Evolutionary conservation across 2,329 filamentous ascomycete genomes (phyloP).

Genomic region (Nemania bipapillata): DNA sequence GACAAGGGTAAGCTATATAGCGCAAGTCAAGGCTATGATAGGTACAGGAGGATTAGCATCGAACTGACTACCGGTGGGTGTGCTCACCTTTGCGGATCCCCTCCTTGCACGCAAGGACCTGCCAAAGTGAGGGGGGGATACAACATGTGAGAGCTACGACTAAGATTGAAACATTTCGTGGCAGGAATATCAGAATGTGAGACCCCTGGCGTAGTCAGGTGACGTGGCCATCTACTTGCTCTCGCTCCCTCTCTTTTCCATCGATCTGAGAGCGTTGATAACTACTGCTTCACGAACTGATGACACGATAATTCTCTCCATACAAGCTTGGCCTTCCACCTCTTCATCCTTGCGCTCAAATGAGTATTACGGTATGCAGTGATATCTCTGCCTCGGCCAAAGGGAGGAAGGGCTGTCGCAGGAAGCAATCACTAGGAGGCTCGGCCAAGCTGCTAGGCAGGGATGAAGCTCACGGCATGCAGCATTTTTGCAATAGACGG

Average conservation of each 20-base stretch:
- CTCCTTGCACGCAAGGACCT: constrained; percentile 23
- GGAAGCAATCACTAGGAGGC: constrained; percentile 5
- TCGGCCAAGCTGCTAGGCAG: constrained; percentile 23
- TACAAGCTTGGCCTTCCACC: not conserved
- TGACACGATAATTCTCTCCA: constrained; percentile 16
- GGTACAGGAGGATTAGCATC: not conserved
- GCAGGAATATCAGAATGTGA: constrained; percentile 17
- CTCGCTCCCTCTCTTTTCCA: not conserved
- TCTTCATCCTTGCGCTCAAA: not conserved
- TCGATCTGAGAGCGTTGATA: constrained; percentile 1
- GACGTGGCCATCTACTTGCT: constrained; percentile 32
- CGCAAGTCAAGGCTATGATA: constrained; percentile 19
- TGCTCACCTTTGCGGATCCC: constrained; percentile 10
- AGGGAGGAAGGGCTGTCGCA: constrained; percentile 21
- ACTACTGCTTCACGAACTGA: constrained; percentile 21
- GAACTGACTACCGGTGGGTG: not conserved
- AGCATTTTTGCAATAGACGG: constrained; percentile 28
- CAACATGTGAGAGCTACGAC: constrained; percentile 13
- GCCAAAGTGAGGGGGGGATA: constrained; percentile 25
- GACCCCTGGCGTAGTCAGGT: constrained; percentile 33
- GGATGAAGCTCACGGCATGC: constrained; percentile 26
- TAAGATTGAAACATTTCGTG: constrained; percentile 21
- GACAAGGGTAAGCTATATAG: constrained; percentile 26
- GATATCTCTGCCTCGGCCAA: constrained; percentile 27
- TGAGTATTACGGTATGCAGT: not conserved